These are phyloP conservation scores for Hippophae tibetana DNA, from an alignment of 306 rosid species.

Conservation along the genomic window DNA sequence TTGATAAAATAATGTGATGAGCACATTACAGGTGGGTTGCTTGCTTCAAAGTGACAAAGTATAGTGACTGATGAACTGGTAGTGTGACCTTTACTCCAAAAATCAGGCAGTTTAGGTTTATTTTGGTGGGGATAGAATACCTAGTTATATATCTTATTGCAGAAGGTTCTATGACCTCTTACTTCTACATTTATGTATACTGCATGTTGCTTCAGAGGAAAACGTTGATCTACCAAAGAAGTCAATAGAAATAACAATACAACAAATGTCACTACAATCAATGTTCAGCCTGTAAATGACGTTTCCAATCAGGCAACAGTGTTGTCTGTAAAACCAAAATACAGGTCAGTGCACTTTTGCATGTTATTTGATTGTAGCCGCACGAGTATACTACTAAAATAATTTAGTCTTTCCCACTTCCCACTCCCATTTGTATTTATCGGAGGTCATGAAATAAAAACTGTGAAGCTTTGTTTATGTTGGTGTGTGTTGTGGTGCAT, in stretches of 20 bases:
- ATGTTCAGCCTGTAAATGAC: constrained; percentile 21
- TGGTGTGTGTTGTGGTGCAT: no score
- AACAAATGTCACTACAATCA: constrained; percentile 19
- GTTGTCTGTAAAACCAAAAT: constrained; percentile 50
- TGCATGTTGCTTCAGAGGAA: constrained; percentile 52
- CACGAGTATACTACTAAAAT: not conserved
- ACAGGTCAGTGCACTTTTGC: constrained; percentile 38
- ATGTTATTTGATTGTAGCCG: not conserved
- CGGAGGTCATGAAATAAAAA: not conserved
- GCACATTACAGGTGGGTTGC: constrained; percentile 51
- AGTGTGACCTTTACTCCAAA: not conserved
- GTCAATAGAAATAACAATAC: constrained; percentile 17
- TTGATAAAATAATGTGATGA: constrained; percentile 62
- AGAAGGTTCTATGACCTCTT: constrained; percentile 1
- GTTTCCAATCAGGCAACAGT: constrained; percentile 22
- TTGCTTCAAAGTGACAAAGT: constrained; percentile 8
- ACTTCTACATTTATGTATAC: constrained; percentile 17
- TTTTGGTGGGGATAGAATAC: constrained; percentile 1
- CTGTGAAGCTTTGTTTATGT: not conserved
- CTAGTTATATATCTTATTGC: constrained; percentile 2
- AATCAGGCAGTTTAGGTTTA: not conserved
- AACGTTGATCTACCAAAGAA: constrained; percentile 18
- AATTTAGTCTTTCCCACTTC: no score
- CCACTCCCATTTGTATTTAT: not conserved
- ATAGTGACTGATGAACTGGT: not conserved